Evolutionary conservation across 2,329 filamentous ascomycete species (phyloP).

Genomic region (Calonectria ilicicola): DNA sequence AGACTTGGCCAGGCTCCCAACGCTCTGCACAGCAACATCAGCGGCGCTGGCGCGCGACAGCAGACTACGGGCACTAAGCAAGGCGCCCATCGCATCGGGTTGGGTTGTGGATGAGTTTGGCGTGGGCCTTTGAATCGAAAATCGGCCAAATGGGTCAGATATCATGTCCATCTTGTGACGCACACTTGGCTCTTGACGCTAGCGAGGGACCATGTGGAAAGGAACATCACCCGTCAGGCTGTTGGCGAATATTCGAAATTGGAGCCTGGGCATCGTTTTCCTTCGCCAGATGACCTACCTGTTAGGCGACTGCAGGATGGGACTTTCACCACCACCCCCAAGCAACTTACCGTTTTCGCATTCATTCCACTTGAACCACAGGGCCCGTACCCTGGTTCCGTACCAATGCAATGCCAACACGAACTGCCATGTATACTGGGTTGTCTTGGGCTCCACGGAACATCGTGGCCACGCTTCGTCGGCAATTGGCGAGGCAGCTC

Average conservation of each 20-base stretch:
- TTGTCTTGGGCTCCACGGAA: not conserved
- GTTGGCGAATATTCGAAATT: not conserved
- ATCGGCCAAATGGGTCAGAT: constrained; percentile 6
- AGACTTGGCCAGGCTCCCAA: not conserved
- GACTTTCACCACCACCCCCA: not conserved
- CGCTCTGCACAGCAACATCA: constrained; percentile 17
- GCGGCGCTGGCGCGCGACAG: constrained; percentile 23
- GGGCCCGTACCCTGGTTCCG: not conserved
- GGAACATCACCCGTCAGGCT: not conserved
- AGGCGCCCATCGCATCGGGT: constrained; percentile 38
- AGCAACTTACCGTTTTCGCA: constrained; percentile 5
- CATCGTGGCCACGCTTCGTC: not conserved
- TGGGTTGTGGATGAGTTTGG: constrained; percentile 16
- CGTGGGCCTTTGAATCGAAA: not conserved
- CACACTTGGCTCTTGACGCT: not conserved
- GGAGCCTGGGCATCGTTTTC: not conserved
- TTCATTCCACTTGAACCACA: not conserved
- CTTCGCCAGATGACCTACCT: not conserved
- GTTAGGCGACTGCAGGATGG: constrained; percentile 1
- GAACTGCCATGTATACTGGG: not conserved
- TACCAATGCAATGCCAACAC: constrained; percentile 9
- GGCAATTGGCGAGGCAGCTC: not conserved
- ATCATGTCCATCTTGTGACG: constrained; percentile 4
- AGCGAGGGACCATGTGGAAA: constrained; percentile 3
- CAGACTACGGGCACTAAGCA: constrained; percentile 42